Evolutionary conservation across 2,329 filamentous ascomycete genomes (phyloP).

Genomic region (Claviceps citrina): DNA sequence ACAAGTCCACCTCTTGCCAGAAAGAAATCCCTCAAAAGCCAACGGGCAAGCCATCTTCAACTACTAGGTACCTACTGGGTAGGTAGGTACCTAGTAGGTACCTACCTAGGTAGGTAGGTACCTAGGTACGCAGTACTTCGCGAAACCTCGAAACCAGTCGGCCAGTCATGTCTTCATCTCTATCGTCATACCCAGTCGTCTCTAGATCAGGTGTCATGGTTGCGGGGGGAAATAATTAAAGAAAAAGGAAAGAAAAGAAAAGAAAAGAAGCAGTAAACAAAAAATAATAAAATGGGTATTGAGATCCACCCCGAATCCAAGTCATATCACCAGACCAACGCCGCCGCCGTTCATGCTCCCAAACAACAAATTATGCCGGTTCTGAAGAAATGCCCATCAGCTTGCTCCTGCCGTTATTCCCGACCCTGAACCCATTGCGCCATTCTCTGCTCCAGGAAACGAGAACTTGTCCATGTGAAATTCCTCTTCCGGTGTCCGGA

Average conservation of each 20-base stretch:
- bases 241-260: not conserved
- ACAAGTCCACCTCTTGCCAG: conserved; percentile 3
- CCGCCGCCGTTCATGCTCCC: conserved; percentile 6
- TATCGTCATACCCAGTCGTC: conserved; percentile 16
- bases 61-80: no score
- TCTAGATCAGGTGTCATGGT: conserved; percentile 10
- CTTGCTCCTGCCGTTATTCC: conserved; percentile 13
- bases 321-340: conserved; percentile 5
- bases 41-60: not conserved
- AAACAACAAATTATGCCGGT: not conserved
- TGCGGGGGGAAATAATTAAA: not conserved
- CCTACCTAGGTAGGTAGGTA: no score
- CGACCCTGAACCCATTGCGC: conserved; percentile 18
- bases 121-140: no score
- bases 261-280: conserved; percentile 1
- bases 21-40: not conserved
- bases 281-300: conserved; percentile 6
- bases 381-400: conserved; percentile 3
- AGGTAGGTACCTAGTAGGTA: no score
- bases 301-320: conserved; percentile 5
- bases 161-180: conserved; percentile 18
- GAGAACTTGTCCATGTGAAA: conserved; percentile 45
- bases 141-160: not conserved
- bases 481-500: conserved; percentile 51
- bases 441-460: conserved; percentile 23